phyloP scores from a whole-genome alignment of 2,329 filamentous ascomycete genomes.

The Beauveria pseudobassiana region DNA sequence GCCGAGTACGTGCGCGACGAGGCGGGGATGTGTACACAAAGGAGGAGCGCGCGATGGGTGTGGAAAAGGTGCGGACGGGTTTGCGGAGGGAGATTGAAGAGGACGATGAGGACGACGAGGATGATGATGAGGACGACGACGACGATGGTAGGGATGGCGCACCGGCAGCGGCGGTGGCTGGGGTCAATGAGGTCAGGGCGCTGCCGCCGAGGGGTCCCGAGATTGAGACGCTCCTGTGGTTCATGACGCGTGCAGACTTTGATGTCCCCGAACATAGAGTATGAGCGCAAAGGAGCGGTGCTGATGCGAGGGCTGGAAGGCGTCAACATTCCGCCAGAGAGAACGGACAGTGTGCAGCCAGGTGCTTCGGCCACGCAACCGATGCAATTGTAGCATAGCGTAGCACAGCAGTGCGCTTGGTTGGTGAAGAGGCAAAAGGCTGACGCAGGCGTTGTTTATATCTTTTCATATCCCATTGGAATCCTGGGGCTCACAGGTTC shows the following conservation, averaged over 20 bases:
- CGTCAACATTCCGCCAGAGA: conserved; percentile 25
- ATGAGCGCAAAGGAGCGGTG: conserved; percentile 26
- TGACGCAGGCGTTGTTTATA: not conserved
- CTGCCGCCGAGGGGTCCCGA: conserved; percentile 29
- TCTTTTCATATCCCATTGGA: not conserved
- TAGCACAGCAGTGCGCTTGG: not conserved
- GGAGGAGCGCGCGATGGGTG: conserved; percentile 58
- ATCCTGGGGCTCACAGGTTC: not conserved
- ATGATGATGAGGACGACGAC: conserved; percentile 49
- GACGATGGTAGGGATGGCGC: conserved; percentile 40
- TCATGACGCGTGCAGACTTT: conserved; percentile 36
- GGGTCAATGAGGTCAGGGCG: conserved; percentile 14
- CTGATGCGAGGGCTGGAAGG: conserved; percentile 27
- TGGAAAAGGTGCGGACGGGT: conserved; percentile 66
- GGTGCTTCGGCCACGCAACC: not conserved
- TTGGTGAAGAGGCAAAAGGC: not conserved
- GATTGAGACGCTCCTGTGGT: conserved; percentile 41
- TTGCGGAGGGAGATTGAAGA: conserved; percentile 49
- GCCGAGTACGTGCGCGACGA: conserved; percentile 35
- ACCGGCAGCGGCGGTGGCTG: conserved; percentile 16
- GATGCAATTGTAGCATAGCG: not conserved
- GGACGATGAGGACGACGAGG: conserved; percentile 48
- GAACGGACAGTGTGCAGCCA: conserved; percentile 1
- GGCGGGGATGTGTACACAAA: conserved; percentile 60
- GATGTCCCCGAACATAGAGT: conserved; percentile 39